phyloP scores from a whole-genome alignment of 2,329 filamentous ascomycete genomes.

The Aspergillus awamori region DNA sequence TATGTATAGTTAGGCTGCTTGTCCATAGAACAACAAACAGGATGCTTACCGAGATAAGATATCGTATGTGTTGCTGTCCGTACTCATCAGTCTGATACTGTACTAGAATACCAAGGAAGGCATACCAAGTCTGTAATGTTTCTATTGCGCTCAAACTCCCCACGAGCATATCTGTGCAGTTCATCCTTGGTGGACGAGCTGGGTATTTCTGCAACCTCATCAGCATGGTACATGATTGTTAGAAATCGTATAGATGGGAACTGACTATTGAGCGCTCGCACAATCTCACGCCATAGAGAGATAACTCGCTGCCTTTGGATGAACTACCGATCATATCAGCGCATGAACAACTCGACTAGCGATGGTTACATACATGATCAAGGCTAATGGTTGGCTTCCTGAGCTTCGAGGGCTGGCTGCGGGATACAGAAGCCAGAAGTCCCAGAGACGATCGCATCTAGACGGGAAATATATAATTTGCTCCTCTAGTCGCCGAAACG shows the following conservation, averaged over 20 bases:
- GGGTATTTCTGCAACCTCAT: conserved; percentile 38
- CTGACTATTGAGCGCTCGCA: conserved; percentile 45
- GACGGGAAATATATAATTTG: conserved; percentile 4
- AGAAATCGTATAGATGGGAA: neutral
- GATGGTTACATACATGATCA: conserved; percentile 39
- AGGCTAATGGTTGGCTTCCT: conserved; percentile 42
- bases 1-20: conserved; percentile 20
- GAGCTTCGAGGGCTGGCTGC: conserved; percentile 35
- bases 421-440: conserved; percentile 35
- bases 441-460: conserved; percentile 35
- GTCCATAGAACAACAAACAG: neutral
- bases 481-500: neutral
- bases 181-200: conserved; percentile 45
- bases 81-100: neutral
- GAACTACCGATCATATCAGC: conserved; percentile 35
- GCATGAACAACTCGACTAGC: neutral
- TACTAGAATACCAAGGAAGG: neutral
- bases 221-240: neutral
- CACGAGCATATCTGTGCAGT: conserved; percentile 45
- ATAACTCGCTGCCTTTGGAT: conserved; percentile 48
- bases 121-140: conserved; percentile 47
- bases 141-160: conserved; percentile 49
- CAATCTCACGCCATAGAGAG: conserved; percentile 48
- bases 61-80: conserved; percentile 47
- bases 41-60: conserved; percentile 45